Conservation (phyloP, 306 rosid genomes). For the Pyrus communis region DNA sequence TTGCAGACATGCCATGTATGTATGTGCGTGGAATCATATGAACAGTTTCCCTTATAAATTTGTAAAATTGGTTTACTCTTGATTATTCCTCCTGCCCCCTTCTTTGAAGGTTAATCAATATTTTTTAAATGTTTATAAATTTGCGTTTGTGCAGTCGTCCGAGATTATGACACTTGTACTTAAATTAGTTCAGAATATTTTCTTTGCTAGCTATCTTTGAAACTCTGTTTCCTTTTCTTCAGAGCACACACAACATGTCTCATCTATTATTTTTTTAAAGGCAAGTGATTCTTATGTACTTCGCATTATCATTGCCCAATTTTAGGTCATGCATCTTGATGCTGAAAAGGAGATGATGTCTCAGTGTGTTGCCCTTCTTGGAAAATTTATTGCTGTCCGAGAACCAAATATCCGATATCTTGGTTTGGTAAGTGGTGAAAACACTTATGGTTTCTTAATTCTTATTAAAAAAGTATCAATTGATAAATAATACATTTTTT, state of each 20-base stretch:
- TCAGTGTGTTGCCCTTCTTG: slow-evolving; percentile 98
- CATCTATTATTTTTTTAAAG: background rate
- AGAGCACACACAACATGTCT: background rate
- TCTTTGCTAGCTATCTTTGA: background rate
- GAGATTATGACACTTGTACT: background rate
- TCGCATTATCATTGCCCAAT: slow-evolving; percentile 19
- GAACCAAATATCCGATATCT: slow-evolving; percentile 99
- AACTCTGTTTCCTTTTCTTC: background rate
- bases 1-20: background rate
- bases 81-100: background rate
- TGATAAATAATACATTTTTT: background rate
- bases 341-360: slow-evolving; percentile 99
- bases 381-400: slow-evolving; percentile 97
- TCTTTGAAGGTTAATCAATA: background rate
- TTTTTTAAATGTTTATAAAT: background rate
- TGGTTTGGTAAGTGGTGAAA: slow-evolving; percentile 70
- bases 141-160: background rate
- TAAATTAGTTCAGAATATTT: background rate
- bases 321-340: slow-evolving; percentile 99
- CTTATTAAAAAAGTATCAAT: background rate
- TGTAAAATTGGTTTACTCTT: background rate
- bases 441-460: background rate
- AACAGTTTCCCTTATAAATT: background rate
- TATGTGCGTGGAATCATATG: background rate
- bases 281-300: slow-evolving; percentile 3